A percentile compares a stretch with the other conserved stretches of the same genome.
phyloP scores from a whole-genome alignment of 164 flowering plant species.

The Echeveria elegans region DNA sequence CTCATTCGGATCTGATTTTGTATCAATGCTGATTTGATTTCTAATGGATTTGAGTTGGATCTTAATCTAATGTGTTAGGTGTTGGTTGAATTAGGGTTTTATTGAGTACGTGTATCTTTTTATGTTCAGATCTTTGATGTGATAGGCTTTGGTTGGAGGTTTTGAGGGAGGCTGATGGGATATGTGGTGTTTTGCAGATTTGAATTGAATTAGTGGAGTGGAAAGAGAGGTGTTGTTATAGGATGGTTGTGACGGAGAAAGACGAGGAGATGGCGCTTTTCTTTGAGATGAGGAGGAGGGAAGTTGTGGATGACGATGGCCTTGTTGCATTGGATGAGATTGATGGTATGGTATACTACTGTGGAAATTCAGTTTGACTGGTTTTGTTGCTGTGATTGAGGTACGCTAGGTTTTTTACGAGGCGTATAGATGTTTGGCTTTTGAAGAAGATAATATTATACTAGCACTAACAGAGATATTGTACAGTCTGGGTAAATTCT shows the following conservation, averaged over 20 bases:
- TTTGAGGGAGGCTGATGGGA: not conserved
- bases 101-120: not conserved
- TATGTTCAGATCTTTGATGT: no score
- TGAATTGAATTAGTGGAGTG: no score
- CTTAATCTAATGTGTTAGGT: not conserved
- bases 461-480: not conserved
- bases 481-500: not conserved
- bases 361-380: not conserved
- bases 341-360: conserved; percentile 3
- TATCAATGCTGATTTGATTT: not conserved
- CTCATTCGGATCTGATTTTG: not conserved
- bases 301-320: conserved; percentile 1
- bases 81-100: not conserved
- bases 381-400: not conserved
- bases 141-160: not conserved
- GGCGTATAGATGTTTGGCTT: no score
- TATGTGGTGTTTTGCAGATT: not conserved
- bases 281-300: conserved; percentile 22
- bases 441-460: no score
- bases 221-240: no score
- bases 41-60: not conserved
- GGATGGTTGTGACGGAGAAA: conserved; percentile 22
- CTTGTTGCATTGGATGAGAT: conserved; percentile 9
- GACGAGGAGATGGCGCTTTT: conserved; percentile 28
- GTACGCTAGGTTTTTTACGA: not conserved